Base-by-base conservation (phyloP, 306 rosid species). In the Rosa multiflora region DNA sequence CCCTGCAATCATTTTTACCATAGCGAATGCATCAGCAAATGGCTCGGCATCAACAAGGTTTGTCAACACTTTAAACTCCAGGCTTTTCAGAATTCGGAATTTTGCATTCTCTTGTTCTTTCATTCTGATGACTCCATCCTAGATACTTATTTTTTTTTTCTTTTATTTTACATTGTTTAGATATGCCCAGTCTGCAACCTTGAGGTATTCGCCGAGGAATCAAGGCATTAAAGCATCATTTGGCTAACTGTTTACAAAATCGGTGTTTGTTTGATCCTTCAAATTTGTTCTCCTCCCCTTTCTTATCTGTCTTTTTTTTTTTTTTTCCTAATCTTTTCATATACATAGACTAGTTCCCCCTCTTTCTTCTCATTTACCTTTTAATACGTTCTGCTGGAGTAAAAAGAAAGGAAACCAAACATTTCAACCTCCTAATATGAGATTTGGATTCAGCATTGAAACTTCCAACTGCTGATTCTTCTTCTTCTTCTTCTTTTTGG, bases 41-140 rank as follows among this genome's bases (percentile, higher is more conserved):
- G 98, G 98, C 98, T 94, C 40, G 73, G 87, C 90, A 92, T 94
- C 78, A 94, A 88, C 92, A 94, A 94, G 95, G 98, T 90, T 58
- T 17, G 80, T 72, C 48, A 70, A 62, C 44, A 55, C 8, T 15
- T 44, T 63, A 8, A 78, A 76, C 6, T 66, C 70, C 62, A 26
- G 11, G 26, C 46, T 37, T 56, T 72, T 68, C 58, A 39, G 46
- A 77, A 51, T 75, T 72, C 39, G 13, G 29, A 59, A 53, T 32
- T 20, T 47, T 8, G 29, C 18, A 58, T 40, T 47, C 59, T 80
- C 39, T 71, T 9, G 15, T 59, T 59, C 17, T 29, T 58, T 21
- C 53, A 47, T 5, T 68, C 20, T 35, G 13, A 32, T 14, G 43
- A 56, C 70, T 43, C 40, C 20, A 32, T 11, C n/a, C 56, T 10